These are phyloP conservation scores for Cladosporium sp. DNA, from an alignment of 2,329 filamentous ascomycete species.

Conservation along the genomic window DNA sequence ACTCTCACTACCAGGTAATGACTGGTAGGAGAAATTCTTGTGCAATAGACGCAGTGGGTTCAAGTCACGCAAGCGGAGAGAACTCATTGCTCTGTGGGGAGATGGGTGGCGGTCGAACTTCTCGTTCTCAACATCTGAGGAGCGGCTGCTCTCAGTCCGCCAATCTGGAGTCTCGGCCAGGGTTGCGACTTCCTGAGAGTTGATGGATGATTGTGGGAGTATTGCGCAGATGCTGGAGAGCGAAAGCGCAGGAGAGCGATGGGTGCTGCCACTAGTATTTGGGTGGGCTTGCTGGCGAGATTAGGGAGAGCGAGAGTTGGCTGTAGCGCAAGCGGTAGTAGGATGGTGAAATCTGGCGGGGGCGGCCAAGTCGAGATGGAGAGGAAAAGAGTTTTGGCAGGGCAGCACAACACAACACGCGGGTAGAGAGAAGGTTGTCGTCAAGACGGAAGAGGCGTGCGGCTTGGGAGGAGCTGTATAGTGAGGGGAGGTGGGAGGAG, in stretches of 20 bases:
- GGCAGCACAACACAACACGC: slow-evolving; percentile 7
- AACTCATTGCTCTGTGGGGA: slow-evolving; percentile 29
- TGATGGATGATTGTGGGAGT: background rate
- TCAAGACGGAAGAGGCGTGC: slow-evolving; percentile 7
- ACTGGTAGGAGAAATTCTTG: slow-evolving; percentile 50
- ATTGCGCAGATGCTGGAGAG: background rate
- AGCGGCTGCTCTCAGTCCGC: slow-evolving; percentile 23
- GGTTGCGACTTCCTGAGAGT: slow-evolving; percentile 22
- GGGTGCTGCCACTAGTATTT: background rate
- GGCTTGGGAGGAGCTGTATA: no score
- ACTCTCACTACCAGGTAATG: slow-evolving; percentile 39
- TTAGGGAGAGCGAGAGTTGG: slow-evolving; percentile 8
- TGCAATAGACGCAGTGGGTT: slow-evolving; percentile 50
- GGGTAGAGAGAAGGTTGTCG: slow-evolving; percentile 6
- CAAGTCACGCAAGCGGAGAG: slow-evolving; percentile 42
- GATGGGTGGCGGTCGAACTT: slow-evolving; percentile 19
- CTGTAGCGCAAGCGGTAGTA: background rate
- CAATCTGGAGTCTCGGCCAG: slow-evolving; percentile 22
- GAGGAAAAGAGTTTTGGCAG: background rate
- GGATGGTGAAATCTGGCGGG: background rate
- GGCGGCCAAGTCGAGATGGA: background rate
- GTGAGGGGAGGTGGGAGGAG: background rate
- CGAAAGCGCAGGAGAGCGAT: background rate
- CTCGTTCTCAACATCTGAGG: slow-evolving; percentile 26
- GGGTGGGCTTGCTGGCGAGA: slow-evolving; percentile 1